A percentile compares a stretch with the other conserved stretches of the same genome.
These are phyloP conservation scores for Athelia sp. DNA, from an alignment of 1,284 basidiomycete genomes.

Conservation along the genomic window DNA sequence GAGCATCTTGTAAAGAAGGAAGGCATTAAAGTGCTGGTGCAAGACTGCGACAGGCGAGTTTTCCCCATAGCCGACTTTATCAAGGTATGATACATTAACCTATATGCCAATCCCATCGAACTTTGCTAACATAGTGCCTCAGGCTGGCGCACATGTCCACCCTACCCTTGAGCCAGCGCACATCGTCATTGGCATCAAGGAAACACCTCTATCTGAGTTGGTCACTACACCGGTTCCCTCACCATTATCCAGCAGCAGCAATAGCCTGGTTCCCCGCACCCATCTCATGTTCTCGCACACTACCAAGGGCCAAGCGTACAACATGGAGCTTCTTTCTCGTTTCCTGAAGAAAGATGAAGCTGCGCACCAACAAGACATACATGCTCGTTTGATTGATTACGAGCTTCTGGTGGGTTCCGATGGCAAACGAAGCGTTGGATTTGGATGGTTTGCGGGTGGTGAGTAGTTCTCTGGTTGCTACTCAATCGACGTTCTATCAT, in stretches of 20 bases:
- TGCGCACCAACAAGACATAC: neutral
- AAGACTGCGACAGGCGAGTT: constrained; percentile 72
- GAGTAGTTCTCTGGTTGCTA: constrained; percentile 15
- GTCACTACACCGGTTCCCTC: constrained; percentile 37
- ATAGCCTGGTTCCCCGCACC: constrained; percentile 42
- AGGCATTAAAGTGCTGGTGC: constrained; percentile 65
- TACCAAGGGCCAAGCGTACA: constrained; percentile 82
- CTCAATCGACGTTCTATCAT: too few relatives aligned
- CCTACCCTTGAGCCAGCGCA: constrained; percentile 60
- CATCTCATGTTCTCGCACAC: constrained; percentile 91
- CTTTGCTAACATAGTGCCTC: too few relatives aligned
- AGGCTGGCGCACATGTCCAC: constrained; percentile 76
- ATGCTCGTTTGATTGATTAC: constrained; percentile 73
- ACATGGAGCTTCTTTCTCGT: constrained; percentile 69
- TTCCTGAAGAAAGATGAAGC: constrained; percentile 43
- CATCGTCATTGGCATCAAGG: constrained; percentile 84
- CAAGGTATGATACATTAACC: constrained; percentile 41
- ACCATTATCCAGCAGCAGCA: constrained; percentile 7
- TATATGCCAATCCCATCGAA: neutral
- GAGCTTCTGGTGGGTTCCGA: constrained; percentile 65
- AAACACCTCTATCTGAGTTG: constrained; percentile 68
- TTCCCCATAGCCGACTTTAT: constrained; percentile 62
- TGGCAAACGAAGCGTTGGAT: constrained; percentile 79
- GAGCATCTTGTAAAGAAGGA: constrained; percentile 50
- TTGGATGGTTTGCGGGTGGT: constrained; percentile 89